Evolutionary conservation across 2,329 filamentous ascomycete genomes (phyloP), one percentile per base, ranked within the genome.

Genomic region (Volutella citrinella): DNA sequence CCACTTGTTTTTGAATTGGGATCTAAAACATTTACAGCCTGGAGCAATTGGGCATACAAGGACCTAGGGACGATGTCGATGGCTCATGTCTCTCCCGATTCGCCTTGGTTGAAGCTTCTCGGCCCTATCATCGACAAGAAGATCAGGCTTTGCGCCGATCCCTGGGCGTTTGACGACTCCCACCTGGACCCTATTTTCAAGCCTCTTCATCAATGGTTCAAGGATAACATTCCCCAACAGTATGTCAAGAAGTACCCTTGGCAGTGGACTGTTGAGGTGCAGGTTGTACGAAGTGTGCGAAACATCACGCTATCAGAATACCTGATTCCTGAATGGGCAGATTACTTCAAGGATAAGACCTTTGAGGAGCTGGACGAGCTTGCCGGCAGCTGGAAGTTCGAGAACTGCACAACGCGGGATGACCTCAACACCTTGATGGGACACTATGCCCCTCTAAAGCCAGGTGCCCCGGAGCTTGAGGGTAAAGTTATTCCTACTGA

Each of bases 1-100:
- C 14, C 2, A 5, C 13, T n/a, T 4, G 0, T 1, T 3, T 7
- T 11, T 59, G n/a, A n/a, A n/a, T n/a, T n/a, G n/a, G n/a, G n/a
- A n/a, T n/a, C n/a, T n/a, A n/a, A n/a, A n/a, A n/a, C n/a, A n/a
- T n/a, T n/a, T n/a, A n/a, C n/a, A 63, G 36, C 72, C 26, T 81
- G 76, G 78, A 70, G 60, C 11, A 81, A 80, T 43, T 78, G 74
- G 73, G 55, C 71, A 1, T 77, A 75, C 54, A 78, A 77, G 50
- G 72, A 78, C 42, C 67, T 77, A 34, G 70, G 72, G 1, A 60
- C 70, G 14, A 70, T 75, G 57, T 74, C 72, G 4, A 75, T 78
- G 70, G 62, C 72, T 0, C 66, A 73, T 34, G 61, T 69, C 1
- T 57, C 58, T 12, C 65, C 67, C 0, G 51, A 68, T 10, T 68